phyloP scores from a whole-genome alignment of 257 asterid species.

The Jacaranda mimosifolia region DNA sequence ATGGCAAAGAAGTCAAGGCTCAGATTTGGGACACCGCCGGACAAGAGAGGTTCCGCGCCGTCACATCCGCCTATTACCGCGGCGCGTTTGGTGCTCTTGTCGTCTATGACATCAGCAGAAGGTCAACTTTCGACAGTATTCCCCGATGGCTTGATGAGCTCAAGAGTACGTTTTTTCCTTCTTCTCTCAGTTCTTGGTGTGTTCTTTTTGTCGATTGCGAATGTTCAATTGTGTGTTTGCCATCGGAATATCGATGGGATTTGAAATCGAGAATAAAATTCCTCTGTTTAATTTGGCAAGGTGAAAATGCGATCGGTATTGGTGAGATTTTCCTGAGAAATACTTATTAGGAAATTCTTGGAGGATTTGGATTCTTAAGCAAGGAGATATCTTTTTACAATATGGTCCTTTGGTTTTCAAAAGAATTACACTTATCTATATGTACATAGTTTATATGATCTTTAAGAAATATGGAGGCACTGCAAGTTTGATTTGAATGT shows the following conservation, averaged over 20 bases:
- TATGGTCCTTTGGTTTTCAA: background rate
- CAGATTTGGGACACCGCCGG: conserved; percentile 93
- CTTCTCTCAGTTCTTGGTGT: background rate
- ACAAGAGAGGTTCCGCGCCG: conserved; percentile 80
- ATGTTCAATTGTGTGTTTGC: conserved; percentile 6
- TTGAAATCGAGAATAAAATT: conserved; percentile 13
- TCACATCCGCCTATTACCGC: conserved; percentile 83
- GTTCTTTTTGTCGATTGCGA: background rate
- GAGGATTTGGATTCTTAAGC: background rate
- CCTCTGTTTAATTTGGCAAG: background rate
- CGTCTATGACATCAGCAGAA: conserved; percentile 67
- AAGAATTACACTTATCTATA: background rate
- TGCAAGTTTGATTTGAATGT: background rate
- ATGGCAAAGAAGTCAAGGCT: conserved; percentile 81
- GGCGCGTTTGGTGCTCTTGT: conserved; percentile 81
- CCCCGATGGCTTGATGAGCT: conserved; percentile 85
- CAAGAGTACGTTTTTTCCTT: conserved; percentile 49
- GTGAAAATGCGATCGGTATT: background rate
- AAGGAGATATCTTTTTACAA: background rate
- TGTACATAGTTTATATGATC: background rate
- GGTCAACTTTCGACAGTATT: conserved; percentile 72
- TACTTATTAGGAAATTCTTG: background rate
- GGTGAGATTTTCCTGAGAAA: background rate
- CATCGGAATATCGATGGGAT: conserved; percentile 19
- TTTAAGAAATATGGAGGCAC: conserved; percentile 10